Conservation (phyloP, 805 yeast species). For the Yarrowia sp. region DNA sequence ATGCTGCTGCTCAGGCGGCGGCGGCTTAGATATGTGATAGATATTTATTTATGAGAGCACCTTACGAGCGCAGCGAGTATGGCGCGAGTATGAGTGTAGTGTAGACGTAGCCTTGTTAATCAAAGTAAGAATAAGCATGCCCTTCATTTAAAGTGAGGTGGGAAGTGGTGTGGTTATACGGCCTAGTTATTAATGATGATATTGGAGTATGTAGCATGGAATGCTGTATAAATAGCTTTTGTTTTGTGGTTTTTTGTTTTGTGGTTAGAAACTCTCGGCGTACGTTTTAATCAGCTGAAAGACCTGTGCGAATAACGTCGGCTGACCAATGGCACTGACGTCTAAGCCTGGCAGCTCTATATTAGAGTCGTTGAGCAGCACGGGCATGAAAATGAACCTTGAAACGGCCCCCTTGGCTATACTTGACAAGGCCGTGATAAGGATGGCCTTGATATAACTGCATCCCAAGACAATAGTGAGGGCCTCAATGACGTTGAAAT, state of each 20-base stretch:
- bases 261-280: not conserved
- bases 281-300: slow-evolving; percentile 3
- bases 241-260: too few species aligned
- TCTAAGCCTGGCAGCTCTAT: not conserved
- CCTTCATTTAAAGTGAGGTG: too few species aligned
- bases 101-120: not conserved
- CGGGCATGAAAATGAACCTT: slow-evolving; percentile 22
- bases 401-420: slow-evolving; percentile 9
- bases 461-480: slow-evolving; percentile 46
- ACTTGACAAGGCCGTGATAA: slow-evolving; percentile 32
- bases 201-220: too few species aligned
- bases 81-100: not conserved
- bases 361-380: slow-evolving; percentile 17
- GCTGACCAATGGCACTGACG: slow-evolving; percentile 24
- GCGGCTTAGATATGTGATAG: not conserved
- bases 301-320: slow-evolving; percentile 16
- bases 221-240: too few species aligned
- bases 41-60: not conserved
- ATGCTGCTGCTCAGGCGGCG: slow-evolving; percentile 7
- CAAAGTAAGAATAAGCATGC: too few species aligned
- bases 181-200: too few species aligned
- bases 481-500: slow-evolving; percentile 65
- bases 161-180: too few species aligned
- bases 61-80: too few species aligned
- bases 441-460: slow-evolving; percentile 38